Conservation (phyloP, 169 alveolate species). For the Babesia ovata region DNA sequence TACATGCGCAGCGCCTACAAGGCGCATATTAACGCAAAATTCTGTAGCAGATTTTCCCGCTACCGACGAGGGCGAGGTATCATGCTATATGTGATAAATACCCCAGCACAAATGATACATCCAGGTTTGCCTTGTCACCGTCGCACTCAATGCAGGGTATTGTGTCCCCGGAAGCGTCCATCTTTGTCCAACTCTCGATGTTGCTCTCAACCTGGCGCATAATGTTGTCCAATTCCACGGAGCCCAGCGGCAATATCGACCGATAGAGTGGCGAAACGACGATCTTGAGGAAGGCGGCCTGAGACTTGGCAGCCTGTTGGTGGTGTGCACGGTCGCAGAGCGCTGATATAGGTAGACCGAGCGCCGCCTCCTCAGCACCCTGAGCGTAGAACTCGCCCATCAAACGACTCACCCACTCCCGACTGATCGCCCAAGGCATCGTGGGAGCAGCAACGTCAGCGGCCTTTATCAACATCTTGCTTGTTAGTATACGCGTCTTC, state of each 20-base stretch:
- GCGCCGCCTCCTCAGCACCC: conserved; percentile 90
- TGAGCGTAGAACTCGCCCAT: conserved; percentile 87
- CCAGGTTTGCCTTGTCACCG: not conserved
- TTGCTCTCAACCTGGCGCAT: conserved; percentile 20
- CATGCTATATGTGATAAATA: not conserved
- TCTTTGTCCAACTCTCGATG: conserved; percentile 27
- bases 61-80: not conserved
- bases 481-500: conserved; percentile 52
- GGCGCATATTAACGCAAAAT: not conserved
- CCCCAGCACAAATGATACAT: conserved; percentile 1
- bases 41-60: not conserved
- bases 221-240: conserved; percentile 20
- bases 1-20: not conserved
- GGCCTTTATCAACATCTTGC: conserved; percentile 86
- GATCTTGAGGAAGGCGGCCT: conserved; percentile 90
- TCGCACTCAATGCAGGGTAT: not conserved
- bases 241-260: conserved; percentile 66
- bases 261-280: conserved; percentile 89
- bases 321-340: conserved; percentile 92
- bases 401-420: conserved; percentile 85
- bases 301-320: conserved; percentile 89
- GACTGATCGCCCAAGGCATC: conserved; percentile 81
- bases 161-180: conserved; percentile 2
- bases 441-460: conserved; percentile 92
- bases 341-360: conserved; percentile 91